Base-by-base conservation (phyloP, 23 red algal species). In the Gracilariopsis chorda region DNA sequence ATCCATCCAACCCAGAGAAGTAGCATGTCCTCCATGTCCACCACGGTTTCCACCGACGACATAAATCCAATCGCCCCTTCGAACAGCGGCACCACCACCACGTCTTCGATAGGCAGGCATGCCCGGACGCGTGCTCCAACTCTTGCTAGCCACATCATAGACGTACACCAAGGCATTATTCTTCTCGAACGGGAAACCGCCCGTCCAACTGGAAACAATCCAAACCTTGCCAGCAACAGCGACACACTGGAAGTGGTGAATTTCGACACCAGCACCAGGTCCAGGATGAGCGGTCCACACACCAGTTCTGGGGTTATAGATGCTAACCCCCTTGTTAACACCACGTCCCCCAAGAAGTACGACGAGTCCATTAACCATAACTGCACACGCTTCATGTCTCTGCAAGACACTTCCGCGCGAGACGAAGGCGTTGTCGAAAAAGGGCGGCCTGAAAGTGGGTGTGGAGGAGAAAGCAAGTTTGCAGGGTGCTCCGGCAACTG, bases 191-290 rank as follows among this genome's bases (percentile, higher is more conserved):
- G 91, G 91, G 37, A 86, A 94, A 35, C 73, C 82, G 20, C 91
- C 91, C 55, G 81, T 86, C 91, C 91, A 84, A 40, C 78, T 69
- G 21, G 82, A 78, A n/a, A 68, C 63, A 21, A 94, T 69, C 58
- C 63, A 86, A 7, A 94, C 82, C 35, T 67, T 53, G 3, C 27
- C 51, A 24, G 37, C 47, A 43, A 51, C 81, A 21, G 67, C 80
- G 1, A 94, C 91, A 27, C 79, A 79, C 29, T 94, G 91, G 13
- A 86, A 74, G 58, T 94, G 91, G 55, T 94, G 91, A 27, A 94
- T 59, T 52, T 94, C 81, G 7, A 94, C 28, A 14, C 79, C 79
- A 10, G 34, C 28, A 11, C 67, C 63, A 1, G 81, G 79, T 34
- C 85, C 85, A 4, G 34, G 33, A 6, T 80, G 70, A 49, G 8